These are phyloP conservation scores for Phtheirospermum japonicum DNA, from an alignment of 257 asterid genomes.

Conservation along the genomic window DNA sequence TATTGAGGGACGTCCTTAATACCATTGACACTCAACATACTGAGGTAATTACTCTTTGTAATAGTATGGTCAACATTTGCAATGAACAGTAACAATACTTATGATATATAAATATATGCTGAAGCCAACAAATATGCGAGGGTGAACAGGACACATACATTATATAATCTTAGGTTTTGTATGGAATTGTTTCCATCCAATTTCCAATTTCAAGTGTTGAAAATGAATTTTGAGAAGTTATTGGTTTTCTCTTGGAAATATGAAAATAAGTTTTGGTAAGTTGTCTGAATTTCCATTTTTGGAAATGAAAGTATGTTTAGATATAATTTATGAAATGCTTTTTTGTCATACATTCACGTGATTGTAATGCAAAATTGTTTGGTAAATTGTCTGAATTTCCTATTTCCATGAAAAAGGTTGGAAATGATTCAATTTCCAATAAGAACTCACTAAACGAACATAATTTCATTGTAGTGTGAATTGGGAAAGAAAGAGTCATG, in stretches of 20 bases:
- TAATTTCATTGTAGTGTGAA: neutral
- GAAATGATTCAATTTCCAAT: neutral
- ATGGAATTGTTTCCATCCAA: too few relatives aligned
- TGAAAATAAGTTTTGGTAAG: too few relatives aligned
- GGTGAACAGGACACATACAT: neutral
- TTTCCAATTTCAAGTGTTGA: too few relatives aligned
- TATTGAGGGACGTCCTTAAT: conserved; percentile 83
- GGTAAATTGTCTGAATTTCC: neutral
- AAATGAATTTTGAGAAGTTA: too few relatives aligned
- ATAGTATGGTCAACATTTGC: too few relatives aligned
- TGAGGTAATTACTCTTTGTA: conserved; percentile 50
- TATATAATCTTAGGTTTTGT: neutral
- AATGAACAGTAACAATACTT: neutral
- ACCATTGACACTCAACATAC: conserved; percentile 65
- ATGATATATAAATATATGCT: neutral
- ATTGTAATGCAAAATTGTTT: neutral
- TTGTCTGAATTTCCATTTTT: too few relatives aligned
- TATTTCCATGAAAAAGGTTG: neutral
- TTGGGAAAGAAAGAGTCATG: neutral
- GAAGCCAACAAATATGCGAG: neutral
- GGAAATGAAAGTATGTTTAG: neutral
- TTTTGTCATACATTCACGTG: neutral
- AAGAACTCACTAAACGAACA: neutral
- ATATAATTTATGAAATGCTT: neutral
- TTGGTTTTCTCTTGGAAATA: too few relatives aligned